These are phyloP conservation scores for Puccinia triticina DNA, from an alignment of 1,284 basidiomycete genomes.

Conservation along the genomic window DNA sequence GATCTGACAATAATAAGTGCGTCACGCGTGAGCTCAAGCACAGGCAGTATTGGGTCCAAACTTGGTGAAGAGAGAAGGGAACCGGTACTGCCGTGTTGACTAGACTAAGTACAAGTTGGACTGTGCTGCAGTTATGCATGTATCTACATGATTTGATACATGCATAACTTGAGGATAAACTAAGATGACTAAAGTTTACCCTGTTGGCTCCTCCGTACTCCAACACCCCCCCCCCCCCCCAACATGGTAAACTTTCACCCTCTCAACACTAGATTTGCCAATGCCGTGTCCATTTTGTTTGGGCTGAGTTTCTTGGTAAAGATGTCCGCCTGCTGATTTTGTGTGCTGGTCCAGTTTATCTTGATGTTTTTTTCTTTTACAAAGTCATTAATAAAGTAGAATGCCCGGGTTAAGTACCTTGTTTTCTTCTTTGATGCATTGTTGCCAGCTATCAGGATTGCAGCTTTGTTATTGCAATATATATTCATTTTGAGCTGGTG, in stretches of 20 bases:
- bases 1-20: too few relatives aligned
- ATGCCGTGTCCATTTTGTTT: neutral
- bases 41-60: too few relatives aligned
- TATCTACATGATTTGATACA: too few relatives aligned
- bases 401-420: neutral
- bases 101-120: too few relatives aligned
- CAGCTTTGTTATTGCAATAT: neutral
- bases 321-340: neutral
- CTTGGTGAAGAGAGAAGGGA: too few relatives aligned
- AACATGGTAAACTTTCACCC: neutral
- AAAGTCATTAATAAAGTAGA: neutral
- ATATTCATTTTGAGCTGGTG: conserved; percentile 4
- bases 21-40: too few relatives aligned
- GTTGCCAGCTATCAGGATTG: neutral
- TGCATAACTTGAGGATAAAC: too few relatives aligned
- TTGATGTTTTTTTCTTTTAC: neutral
- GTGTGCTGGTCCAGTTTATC: neutral
- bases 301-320: neutral
- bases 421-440: neutral
- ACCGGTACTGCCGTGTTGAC: too few relatives aligned
- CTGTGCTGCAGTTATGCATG: too few relatives aligned
- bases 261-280: neutral
- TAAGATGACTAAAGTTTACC: too few relatives aligned
- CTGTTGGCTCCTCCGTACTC: too few relatives aligned
- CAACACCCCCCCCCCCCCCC: neutral